Conservation (phyloP, 441 rosid genomes). For the Gossypium schwendimanii region DNA sequence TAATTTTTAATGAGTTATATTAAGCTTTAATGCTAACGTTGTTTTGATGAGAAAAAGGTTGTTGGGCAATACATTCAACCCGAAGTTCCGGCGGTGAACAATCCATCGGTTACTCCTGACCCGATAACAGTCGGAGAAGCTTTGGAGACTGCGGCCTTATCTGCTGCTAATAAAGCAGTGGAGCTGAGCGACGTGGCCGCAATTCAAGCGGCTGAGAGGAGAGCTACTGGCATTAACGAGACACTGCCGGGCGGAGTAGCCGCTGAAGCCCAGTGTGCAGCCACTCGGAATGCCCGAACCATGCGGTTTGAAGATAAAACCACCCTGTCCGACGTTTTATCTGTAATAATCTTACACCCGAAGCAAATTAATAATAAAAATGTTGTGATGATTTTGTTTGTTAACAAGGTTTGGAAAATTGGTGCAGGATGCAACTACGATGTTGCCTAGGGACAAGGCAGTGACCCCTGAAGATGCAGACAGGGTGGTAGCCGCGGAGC, state of each 20-base stretch:
- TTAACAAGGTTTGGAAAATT: background rate
- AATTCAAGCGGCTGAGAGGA: slow-evolving; percentile 47
- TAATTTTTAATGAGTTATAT: too few relatives aligned
- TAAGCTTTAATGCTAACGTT: background rate
- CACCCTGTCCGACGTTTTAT: slow-evolving; percentile 32
- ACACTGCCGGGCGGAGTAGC: slow-evolving; percentile 37
- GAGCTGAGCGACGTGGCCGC: slow-evolving; percentile 50
- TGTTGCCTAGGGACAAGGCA: slow-evolving; percentile 29
- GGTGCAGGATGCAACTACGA: slow-evolving; percentile 36
- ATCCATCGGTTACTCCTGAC: slow-evolving; percentile 11
- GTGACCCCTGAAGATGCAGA: slow-evolving; percentile 50
- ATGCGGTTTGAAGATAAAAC: slow-evolving; percentile 25
- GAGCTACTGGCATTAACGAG: slow-evolving; percentile 32
- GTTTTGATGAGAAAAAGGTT: slow-evolving; percentile 11
- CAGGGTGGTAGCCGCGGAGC: slow-evolving; percentile 39
- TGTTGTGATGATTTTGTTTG: too few relatives aligned
- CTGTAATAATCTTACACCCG: slow-evolving; percentile 19
- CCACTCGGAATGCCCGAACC: slow-evolving; percentile 22
- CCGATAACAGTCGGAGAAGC: slow-evolving; percentile 48
- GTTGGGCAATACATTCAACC: slow-evolving; percentile 29
- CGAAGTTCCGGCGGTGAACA: slow-evolving; percentile 5
- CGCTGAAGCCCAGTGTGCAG: slow-evolving; percentile 41
- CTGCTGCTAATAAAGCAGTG: slow-evolving; percentile 43
- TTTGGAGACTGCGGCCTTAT: slow-evolving; percentile 38
- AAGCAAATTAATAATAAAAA: background rate